Evolutionary conservation across 2,329 filamentous ascomycete species (phyloP).

Genomic region (Dactylellina parvicollis): DNA sequence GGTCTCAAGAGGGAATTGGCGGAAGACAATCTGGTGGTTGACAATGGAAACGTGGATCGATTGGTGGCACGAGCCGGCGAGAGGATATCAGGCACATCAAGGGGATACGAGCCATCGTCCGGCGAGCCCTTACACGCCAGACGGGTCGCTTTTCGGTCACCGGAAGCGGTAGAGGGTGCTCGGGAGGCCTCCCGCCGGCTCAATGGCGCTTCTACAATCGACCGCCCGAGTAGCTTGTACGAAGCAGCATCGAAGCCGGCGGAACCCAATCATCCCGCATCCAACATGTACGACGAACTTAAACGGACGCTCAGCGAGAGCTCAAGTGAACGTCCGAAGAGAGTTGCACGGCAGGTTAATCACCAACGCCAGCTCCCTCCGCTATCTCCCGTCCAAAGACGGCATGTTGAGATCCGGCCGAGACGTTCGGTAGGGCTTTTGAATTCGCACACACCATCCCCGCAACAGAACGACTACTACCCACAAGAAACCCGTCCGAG

Average conservation of each 20-base stretch:
- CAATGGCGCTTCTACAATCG: slow-evolving; percentile 41
- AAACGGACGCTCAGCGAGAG: slow-evolving; percentile 47
- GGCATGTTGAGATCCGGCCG: slow-evolving; percentile 42
- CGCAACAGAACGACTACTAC: slow-evolving; percentile 41
- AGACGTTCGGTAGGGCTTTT: slow-evolving; percentile 17
- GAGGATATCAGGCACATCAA: slow-evolving; percentile 17
- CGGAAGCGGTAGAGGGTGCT: slow-evolving; percentile 46
- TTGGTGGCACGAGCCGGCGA: slow-evolving; percentile 46
- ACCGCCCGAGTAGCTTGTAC: slow-evolving; percentile 38
- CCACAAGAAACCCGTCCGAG: slow-evolving; percentile 29
- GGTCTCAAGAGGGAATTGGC: slow-evolving; percentile 34
- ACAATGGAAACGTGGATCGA: slow-evolving; percentile 39
- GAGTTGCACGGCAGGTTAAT: slow-evolving; percentile 2
- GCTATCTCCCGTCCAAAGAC: slow-evolving; percentile 39
- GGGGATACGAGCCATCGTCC: slow-evolving; percentile 22
- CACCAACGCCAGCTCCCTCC: slow-evolving; percentile 27
- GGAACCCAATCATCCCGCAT: slow-evolving; percentile 12
- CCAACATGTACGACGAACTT: slow-evolving; percentile 46
- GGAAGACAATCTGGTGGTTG: slow-evolving; percentile 44
- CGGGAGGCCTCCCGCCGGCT: slow-evolving; percentile 43
- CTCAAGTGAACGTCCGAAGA: slow-evolving; percentile 47
- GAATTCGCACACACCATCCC: slow-evolving; percentile 33
- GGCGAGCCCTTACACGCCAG: slow-evolving; percentile 19
- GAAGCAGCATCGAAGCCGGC: slow-evolving; percentile 31
- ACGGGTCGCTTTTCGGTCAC: slow-evolving; percentile 42